Percentiles rank a stretch among this genome's conserved stretches.
These are phyloP conservation scores for Suaeda aralocaspica DNA, from an alignment of 148 eudicot genomes.

Conservation along the genomic window DNA sequence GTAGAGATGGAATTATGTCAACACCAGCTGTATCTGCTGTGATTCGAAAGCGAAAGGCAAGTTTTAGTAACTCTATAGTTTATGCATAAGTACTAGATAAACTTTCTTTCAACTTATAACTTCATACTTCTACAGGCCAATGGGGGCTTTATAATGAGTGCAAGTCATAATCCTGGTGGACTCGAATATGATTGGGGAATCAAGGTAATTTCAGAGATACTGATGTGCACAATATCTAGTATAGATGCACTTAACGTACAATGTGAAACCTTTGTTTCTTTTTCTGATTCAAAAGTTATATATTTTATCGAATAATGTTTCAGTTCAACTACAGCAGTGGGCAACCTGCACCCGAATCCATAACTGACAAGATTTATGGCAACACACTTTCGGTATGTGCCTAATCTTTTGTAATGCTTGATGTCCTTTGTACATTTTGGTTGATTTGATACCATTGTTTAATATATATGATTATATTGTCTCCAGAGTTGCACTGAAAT, in stretches of 20 bases:
- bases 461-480: background rate
- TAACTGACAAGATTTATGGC: constrained; percentile 98
- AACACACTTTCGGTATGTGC: constrained; percentile 88
- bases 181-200: constrained; percentile 99
- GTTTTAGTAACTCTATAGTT: constrained; percentile 9
- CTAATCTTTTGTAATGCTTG: constrained; percentile 2
- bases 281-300: constrained; percentile 17
- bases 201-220: constrained; percentile 47
- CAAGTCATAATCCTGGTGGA: constrained; percentile 98
- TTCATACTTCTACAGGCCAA: constrained; percentile 55
- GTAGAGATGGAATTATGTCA: constrained; percentile 90
- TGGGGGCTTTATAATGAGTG: constrained; percentile 99
- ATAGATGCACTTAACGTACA: no score
- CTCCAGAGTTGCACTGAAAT: no score
- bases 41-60: constrained; percentile 87
- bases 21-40: constrained; percentile 99
- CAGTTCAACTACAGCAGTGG: constrained; percentile 99
- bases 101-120: background rate
- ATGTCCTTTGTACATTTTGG: background rate
- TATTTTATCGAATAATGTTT: constrained; percentile 13
- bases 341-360: constrained; percentile 98
- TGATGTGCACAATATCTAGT: background rate
- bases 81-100: background rate
- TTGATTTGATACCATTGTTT: background rate
- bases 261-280: no score